Evolutionary conservation across 495 filamentous ascomycete species (phyloP), one percentile per base, ranked within the genome.

Genomic region (Aspergillus mulundensis): DNA sequence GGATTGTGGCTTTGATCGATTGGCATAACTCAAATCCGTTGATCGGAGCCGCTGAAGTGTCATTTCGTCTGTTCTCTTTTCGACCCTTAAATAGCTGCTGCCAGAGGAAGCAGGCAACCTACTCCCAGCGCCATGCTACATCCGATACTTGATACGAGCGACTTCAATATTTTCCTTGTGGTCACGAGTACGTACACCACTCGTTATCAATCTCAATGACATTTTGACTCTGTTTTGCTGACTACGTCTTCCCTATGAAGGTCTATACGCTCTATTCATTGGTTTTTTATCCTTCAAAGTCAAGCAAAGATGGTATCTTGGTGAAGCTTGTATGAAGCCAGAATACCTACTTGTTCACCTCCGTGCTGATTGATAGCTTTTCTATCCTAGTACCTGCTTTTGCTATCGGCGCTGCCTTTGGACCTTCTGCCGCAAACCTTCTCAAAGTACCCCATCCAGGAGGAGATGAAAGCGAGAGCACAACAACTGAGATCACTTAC

Each of bases 271-370:
- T 14, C 66, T 73, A 8, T 6, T 69, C 25, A 65, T 77, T 52
- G 79, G 79, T 24, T 67, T 81, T 59, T 68, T 82, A 28, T 81
- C 81, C 6, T 66, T 78, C 24, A 74, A 78, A 54, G 63, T 84
- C 57, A 82, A 82, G 58, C 73, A 72, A 21, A 65, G 61, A 56
- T 82, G 79, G 79, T 81, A 80, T 58, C 72, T 84, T 3, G 81
- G 81, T 8, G 81, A 84, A 71, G 80, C 81, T 34, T 69, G 80
- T 83, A 56, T 54, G 78, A 69, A 46, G 18, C 23, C 1, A 36
- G 47, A 4, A 10, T 30, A 30, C 24, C 34, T 19, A 12, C 32
- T 30, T 30, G 4, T 25, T 14, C 20, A 18, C 39, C 12, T 56
- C 16, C 20, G 40, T 16, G 50, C 48, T 41, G n/a, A 41, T 58